phyloP scores from a whole-genome alignment of 2,329 filamentous ascomycete species.

The Dothistroma pini region DNA sequence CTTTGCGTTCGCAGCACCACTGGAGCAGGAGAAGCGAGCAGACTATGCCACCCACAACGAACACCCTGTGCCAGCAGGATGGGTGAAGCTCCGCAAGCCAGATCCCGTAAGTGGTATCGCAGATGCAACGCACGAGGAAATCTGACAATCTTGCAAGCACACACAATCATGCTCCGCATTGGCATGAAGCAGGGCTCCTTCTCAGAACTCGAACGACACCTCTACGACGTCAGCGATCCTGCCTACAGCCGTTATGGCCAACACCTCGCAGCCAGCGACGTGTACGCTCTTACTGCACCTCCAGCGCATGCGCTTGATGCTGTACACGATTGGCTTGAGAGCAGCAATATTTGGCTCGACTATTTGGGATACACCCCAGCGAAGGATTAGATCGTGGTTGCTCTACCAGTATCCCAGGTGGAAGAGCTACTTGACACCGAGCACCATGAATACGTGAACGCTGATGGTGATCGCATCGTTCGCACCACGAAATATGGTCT shows the following conservation, averaged over 20 bases:
- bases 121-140: neutral
- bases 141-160: slow-evolving; percentile 9
- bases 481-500: slow-evolving; percentile 61
- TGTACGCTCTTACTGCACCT: slow-evolving; percentile 54
- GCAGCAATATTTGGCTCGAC: slow-evolving; percentile 38
- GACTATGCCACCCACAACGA: slow-evolving; percentile 20
- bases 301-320: slow-evolving; percentile 46
- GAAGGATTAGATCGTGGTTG: slow-evolving; percentile 58
- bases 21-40: slow-evolving; percentile 12
- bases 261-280: slow-evolving; percentile 54
- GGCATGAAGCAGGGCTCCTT: slow-evolving; percentile 29
- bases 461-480: slow-evolving; percentile 46
- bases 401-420: slow-evolving; percentile 40
- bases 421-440: slow-evolving; percentile 55
- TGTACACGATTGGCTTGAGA: slow-evolving; percentile 41
- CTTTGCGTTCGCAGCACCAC: slow-evolving; percentile 11
- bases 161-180: slow-evolving; percentile 24
- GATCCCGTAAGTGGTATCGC: slow-evolving; percentile 10
- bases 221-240: slow-evolving; percentile 61
- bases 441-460: slow-evolving; percentile 52
- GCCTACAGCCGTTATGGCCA: slow-evolving; percentile 57
- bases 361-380: slow-evolving; percentile 16
- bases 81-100: slow-evolving; percentile 17
- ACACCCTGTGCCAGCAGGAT: slow-evolving; percentile 19
- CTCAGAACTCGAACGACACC: slow-evolving; percentile 50